Evolutionary conservation across 2,329 filamentous ascomycete species (phyloP), one percentile per base, ranked within the genome.

Genomic region (Camptophora hylomeconis): DNA sequence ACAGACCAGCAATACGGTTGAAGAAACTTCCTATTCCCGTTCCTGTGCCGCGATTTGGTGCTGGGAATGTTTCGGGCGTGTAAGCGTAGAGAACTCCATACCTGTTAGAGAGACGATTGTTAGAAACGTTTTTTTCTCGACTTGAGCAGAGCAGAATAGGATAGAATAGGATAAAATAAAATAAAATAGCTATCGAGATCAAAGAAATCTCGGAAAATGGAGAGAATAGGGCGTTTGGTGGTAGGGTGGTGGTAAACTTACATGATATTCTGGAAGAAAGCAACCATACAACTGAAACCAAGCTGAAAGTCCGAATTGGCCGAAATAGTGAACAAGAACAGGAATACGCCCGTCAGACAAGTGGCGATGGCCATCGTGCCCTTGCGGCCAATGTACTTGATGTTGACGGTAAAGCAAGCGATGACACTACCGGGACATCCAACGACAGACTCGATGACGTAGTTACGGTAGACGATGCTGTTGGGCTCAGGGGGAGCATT

Each of bases 201-300:
- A 22, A 62, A n/a, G n/a, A n/a, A n/a, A n/a, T n/a, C n/a, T n/a
- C n/a, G n/a, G n/a, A n/a, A n/a, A n/a, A n/a, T n/a, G n/a, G n/a
- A n/a, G n/a, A n/a, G n/a, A n/a, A n/a, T n/a, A n/a, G n/a, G n/a
- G n/a, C n/a, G n/a, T n/a, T n/a, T n/a, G n/a, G n/a, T n/a, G n/a
- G n/a, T n/a, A n/a, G n/a, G n/a, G n/a, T n/a, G n/a, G n/a, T n/a
- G n/a, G n/a, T n/a, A n/a, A n/a, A n/a, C n/a, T n/a, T n/a, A n/a
- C n/a, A 84, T 54, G 44, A 82, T 65, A 42, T 78, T 83, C 36
- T 72, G 76, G 47, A 67, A 72, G 49, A 86, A 81, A 37, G 69
- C 80, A 47, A 76, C 84, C 0, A 74, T 77, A 37, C 78, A 84
- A 40, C 83, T 83, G 75, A 78, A 86, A 0, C 77, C 79, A 0